Evolutionary conservation across 768 basidiomycete species (phyloP), one percentile per base, ranked within the genome.

Genomic region (Psilocybe sp.): DNA sequence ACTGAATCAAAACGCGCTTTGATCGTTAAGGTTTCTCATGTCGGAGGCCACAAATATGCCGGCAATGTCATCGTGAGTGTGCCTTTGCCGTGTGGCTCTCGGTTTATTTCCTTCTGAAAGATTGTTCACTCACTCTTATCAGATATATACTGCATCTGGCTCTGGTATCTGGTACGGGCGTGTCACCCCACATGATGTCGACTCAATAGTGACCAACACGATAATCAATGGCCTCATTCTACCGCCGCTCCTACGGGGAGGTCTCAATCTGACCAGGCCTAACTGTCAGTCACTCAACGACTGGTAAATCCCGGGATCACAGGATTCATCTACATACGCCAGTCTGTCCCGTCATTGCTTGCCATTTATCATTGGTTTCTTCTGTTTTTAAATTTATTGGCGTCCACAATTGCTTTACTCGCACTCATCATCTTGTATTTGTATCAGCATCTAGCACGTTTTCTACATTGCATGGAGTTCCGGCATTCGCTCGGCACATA

Each of bases 131-230:
- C 12, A 32, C 44, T 49, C 38, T 23, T 40, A 38, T 9, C 59
- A 94, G 89, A 90, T 98, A 61, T 86, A 91, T 67, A 90, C 84
- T 40, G 93, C 94, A 0, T 79, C 83, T 49, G 94, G 94, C 16
- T 80, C 89, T 18, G 83, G 85, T 35, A 78, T 98, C 23, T 98
- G 93, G 86, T 98, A 98, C 60, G 96, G 96, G 16, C 85, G 96
- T 19, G 93, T 97, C 5, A 87, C 88, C 19, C 85, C 95, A 7
- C 87, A 92, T 63, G 89, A 96, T 61, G 88, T 94, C 43, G 84
- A 87, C 51, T 80, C 85, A 5, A 85, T 95, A 48, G 92, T 94
- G 41, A 79, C 84, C 56, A 87, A 92, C 58, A 99, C 96, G 14
- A 84, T 99, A 54, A 76, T 94, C 49, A 75, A 80, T 15, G 96